Base-by-base conservation (phyloP, 139 green algal genomes). In the Chlamydomonas sp. region DNA sequence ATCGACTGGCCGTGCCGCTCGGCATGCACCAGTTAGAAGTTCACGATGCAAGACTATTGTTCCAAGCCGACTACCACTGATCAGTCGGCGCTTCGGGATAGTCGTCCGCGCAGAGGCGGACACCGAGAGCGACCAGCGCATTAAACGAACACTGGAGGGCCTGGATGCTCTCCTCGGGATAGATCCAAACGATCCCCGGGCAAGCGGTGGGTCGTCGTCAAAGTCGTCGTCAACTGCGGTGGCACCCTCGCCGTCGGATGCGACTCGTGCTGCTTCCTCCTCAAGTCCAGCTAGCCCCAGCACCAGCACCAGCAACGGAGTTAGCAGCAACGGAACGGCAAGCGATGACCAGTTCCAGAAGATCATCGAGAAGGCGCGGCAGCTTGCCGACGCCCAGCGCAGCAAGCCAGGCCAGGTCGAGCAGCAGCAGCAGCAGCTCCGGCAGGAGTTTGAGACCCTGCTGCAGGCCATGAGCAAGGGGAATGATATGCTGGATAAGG, bases 121-220 rank as follows among this genome's bases (percentile, higher is more conserved):
- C 6, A 57, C 72, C 16, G 83, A 87, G 17, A 62, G 16, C 16
- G 82, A 79, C 61, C 9, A 86, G 78, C 85, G 88, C 8, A 92
- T 98, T 58, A 91, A 93, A 62, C 92, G 87, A 12, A 98, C 96
- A 5, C 63, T 98, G 17, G 85, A 91, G 6, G 93, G 93, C 20
- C 83, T 98, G 64, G 95, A 98, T 71, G 95, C 95, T 0, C 77
- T 98, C n/a, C 91, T 98, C 20, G 96, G 96, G 4, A 94, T 97
- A 5, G 89, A 97, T 61, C 90, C 94, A 15, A 94, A 96, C 49
- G 89, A 93, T 72, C 63, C 93, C 4, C 81, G 79, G 58, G 57
- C 77, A 3, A 8, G 78, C 62, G 78, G 78, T 66, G 16, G 31
- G 31, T 49, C 31, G 31, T 58, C 71, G 0, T 9, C 64, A 1